A percentile compares a stretch with the other conserved stretches of the same genome.
Conservation (phyloP, 73 alveolate genomes). For the Paramecium pentaurelia region DNA sequence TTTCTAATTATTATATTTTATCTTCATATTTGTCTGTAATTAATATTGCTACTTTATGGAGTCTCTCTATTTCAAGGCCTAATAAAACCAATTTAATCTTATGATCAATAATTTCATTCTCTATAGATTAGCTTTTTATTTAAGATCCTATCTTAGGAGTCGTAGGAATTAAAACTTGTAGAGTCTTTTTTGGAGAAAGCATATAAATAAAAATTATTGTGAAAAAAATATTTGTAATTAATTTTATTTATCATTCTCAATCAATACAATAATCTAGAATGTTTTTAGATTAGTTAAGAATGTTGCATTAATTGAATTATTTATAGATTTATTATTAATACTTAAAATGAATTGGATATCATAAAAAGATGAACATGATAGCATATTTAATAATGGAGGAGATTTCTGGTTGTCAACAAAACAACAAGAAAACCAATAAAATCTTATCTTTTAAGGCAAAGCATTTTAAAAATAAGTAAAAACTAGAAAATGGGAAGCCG, state of each 20-base stretch:
- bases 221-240: not conserved
- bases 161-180: not conserved
- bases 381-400: not conserved
- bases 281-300: not conserved
- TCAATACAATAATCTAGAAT: not conserved
- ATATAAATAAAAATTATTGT: not conserved
- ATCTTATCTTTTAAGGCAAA: not conserved
- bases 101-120: not conserved
- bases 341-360: not conserved
- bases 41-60: not conserved
- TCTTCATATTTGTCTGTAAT: not conserved
- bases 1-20: not conserved
- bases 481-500: constrained; percentile 57
- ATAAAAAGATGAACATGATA: not conserved
- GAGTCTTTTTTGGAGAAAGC: not conserved
- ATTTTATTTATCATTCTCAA: not conserved
- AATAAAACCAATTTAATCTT: not conserved
- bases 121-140: not conserved
- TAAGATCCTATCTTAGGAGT: not conserved
- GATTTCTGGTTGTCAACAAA: not conserved
- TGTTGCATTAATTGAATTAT: not conserved
- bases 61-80: not conserved
- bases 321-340: not conserved
- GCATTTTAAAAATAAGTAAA: not conserved
- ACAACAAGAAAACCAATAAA: not conserved